These are phyloP conservation scores for Ophiostoma populinum DNA, from an alignment of 2,329 filamentous ascomycete genomes.

Conservation along the genomic window DNA sequence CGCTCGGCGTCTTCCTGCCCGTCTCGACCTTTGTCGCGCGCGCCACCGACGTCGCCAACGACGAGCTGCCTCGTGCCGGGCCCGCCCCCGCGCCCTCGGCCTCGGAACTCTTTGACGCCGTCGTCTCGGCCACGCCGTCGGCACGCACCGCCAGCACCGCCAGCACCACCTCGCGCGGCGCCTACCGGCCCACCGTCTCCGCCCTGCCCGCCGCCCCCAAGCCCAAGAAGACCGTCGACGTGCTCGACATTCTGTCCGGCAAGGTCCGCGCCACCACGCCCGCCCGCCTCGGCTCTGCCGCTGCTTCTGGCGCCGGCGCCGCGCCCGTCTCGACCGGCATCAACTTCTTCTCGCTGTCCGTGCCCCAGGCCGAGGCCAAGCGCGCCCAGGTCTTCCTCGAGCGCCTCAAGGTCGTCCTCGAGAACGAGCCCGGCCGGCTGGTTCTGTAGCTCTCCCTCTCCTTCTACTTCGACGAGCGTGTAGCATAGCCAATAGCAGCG, in stretches of 20 bases:
- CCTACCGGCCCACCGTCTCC: slow-evolving; percentile 55
- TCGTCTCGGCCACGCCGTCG: slow-evolving; percentile 43
- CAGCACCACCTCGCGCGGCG: slow-evolving; percentile 29
- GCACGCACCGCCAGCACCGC: not conserved
- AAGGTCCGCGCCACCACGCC: slow-evolving; percentile 6
- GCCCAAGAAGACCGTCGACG: slow-evolving; percentile 31
- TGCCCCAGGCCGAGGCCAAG: slow-evolving; percentile 65
- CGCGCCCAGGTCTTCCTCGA: slow-evolving; percentile 69
- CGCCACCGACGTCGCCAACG: slow-evolving; percentile 75
- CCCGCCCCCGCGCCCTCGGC: slow-evolving; percentile 46
- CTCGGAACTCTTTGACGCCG: slow-evolving; percentile 75
- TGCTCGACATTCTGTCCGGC: slow-evolving; percentile 52
- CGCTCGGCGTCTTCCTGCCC: slow-evolving; percentile 64
- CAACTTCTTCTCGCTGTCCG: slow-evolving; percentile 70
- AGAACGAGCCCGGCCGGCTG: slow-evolving; percentile 61
- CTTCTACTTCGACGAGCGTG: too few species aligned
- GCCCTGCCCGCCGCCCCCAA: slow-evolving; percentile 26
- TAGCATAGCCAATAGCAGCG: too few species aligned
- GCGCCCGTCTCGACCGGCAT: slow-evolving; percentile 36
- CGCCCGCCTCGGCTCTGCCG: not conserved
- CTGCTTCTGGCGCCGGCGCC: slow-evolving; percentile 13
- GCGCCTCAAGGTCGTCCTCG: slow-evolving; percentile 68
- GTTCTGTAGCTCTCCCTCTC: too few species aligned
- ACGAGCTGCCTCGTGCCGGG: slow-evolving; percentile 53
- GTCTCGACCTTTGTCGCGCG: slow-evolving; percentile 75